Conservation (phyloP, 2,329 filamentous ascomycete species). For the Ceratocystis smalleyi region DNA sequence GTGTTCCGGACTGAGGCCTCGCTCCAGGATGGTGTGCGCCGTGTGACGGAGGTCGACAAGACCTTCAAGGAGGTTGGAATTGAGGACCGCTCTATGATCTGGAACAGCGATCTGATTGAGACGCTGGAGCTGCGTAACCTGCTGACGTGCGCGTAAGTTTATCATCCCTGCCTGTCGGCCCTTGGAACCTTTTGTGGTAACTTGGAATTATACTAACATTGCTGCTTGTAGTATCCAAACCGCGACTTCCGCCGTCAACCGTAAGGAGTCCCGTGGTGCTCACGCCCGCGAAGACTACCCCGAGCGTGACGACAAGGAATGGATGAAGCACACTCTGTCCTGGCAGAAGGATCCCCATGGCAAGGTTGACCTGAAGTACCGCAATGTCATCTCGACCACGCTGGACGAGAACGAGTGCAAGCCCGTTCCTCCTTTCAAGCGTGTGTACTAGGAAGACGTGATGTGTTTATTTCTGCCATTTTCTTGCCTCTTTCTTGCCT, state of each 20-base stretch:
- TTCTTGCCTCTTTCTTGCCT: conserved; percentile 6
- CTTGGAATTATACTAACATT: conserved; percentile 16
- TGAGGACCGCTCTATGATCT: conserved; percentile 99
- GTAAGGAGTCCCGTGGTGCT: conserved; percentile 93
- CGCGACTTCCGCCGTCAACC: conserved; percentile 73
- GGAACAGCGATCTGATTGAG: conserved; percentile 96
- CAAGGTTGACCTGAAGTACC: conserved; percentile 73
- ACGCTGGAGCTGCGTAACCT: conserved; percentile 90
- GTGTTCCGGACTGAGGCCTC: conserved; percentile 93
- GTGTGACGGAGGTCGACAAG: conserved; percentile 71
- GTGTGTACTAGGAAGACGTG: conserved; percentile 51
- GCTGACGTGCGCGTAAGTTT: conserved; percentile 81
- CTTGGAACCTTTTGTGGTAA: background rate
- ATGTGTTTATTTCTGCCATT: conserved; percentile 3
- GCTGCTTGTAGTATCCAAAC: conserved; percentile 56
- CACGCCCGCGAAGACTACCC: conserved; percentile 95
- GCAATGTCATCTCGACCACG: conserved; percentile 65
- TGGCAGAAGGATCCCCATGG: conserved; percentile 91
- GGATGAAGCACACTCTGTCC: conserved; percentile 98
- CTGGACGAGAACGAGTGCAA: conserved; percentile 94
- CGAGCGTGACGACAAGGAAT: conserved; percentile 85
- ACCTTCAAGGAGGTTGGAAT: conserved; percentile 72
- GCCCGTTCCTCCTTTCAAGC: conserved; percentile 90
- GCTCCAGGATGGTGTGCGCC: conserved; percentile 81
- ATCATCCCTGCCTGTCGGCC: background rate